Base-by-base conservation (phyloP, 2,329 filamentous ascomycete species). In the Magnaporthiopsis rhizophila region DNA sequence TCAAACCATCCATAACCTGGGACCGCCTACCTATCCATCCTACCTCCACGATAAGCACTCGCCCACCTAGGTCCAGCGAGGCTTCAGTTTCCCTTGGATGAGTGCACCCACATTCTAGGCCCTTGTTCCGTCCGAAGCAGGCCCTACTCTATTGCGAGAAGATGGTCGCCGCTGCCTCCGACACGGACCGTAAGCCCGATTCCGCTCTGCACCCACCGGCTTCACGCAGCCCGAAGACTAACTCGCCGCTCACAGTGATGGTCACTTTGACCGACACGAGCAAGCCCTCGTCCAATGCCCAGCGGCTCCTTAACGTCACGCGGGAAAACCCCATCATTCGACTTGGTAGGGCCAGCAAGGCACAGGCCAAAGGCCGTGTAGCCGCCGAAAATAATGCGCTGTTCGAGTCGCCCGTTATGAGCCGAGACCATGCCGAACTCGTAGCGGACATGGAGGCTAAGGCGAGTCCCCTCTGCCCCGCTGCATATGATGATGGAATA, bases 401-500 rank as follows among this genome's bases (percentile, higher is more conserved):
- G 80, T 89, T 91, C 65, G 84, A 90, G 68, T 89, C 85, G 65
- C 85, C 88, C 0, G 88, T 91, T 50, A 88, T 92, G 79, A 91
- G 88, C 30, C 81, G 89, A 59, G 73, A 84, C 13, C 89, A 92
- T 74, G 89, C 89, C 21, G 74, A 82, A 58, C 70, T 88, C 5
- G 68, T 71, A 21, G 77, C 81, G 5, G 75, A 82, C 61, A 69
- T 78, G 12, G 72, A 78, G 2, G 69, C 72, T 8, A 77, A 80
- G 72, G 84, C 84, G 74, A 65, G 45, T 24, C 9, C 21, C n/a
- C 21, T 53, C 45, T 53, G 15, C 3, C 38, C 18, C 38, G 34
- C 34, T 36, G 3, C 11, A 36, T 11, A 36, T 36, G 11, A 36
- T 75, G 64, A 45, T 60, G 64, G 45, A 18, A 30, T 30, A 30